Evolutionary conservation across 2,329 filamentous ascomycete genomes (phyloP), one percentile per base, ranked within the genome.

Genomic region (Chaetomium sp.): DNA sequence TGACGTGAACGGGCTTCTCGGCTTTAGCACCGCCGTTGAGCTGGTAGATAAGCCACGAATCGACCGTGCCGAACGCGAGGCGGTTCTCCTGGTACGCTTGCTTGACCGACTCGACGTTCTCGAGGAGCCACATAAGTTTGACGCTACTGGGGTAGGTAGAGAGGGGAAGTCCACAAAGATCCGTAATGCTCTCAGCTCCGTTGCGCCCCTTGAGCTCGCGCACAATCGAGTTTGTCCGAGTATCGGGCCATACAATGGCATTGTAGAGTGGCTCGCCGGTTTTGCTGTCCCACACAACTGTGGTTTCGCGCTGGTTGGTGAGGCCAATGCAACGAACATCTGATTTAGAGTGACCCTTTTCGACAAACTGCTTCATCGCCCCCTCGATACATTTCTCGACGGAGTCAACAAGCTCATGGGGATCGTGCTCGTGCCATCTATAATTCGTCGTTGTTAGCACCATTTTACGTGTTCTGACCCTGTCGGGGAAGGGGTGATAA

Each of bases 391-490:
- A 96, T 59, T 79, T 79, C 66, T 89, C 81, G 36, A 92, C 89
- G 1, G 89, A 87, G 53, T 76, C 74, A 46, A 95, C 77, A 53
- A 96, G 81, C 67, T 90, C 88, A 50, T 82, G 73, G 4, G 91
- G 89, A 65, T 95, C 86, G 68, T 95, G 90, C 70, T 96, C 91
- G 70, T 95, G 89, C 89, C 89, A 95, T 71, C 89, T 92, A 27
- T 27, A 37, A 50, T 49, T 44, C 42, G n/a, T 47, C 33, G 12
- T 48, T 19, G 38, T 52, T 55, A 61, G 60, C 46, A 14, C 48
- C 49, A 10, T 27, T 33, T 11, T n/a, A 12, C 33, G 27, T 45
- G 38, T 41, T 58, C 40, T 33, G 51, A 40, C 49, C 50, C 54
- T 41, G 32, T 44, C 51, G 43, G 32, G 61, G 55, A 61, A 56